Conservation (phyloP, 2,329 filamentous ascomycete species). For the Cladophialophora chaetospira region DNA sequence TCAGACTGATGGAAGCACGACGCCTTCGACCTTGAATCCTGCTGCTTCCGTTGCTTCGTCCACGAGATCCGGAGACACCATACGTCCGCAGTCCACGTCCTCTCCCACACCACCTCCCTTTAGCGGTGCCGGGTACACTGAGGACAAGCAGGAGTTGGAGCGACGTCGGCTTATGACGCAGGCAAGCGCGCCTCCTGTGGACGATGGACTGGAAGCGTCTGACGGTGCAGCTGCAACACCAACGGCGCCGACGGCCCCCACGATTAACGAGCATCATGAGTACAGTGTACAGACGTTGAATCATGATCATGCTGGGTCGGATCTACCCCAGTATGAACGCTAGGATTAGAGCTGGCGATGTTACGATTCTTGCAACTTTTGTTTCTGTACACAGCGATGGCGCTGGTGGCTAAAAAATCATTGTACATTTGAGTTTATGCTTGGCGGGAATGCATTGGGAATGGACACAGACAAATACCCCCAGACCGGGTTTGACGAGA, state of each 20-base stretch:
- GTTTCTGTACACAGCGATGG: constrained; percentile 25
- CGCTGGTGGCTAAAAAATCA: constrained; percentile 18
- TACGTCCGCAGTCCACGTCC: constrained; percentile 31
- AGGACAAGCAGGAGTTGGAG: constrained; percentile 82
- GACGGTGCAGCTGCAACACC: constrained; percentile 21
- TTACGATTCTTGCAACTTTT: constrained; percentile 7
- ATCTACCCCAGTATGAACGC: constrained; percentile 49
- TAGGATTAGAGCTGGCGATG: constrained; percentile 28
- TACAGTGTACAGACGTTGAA: constrained; percentile 46
- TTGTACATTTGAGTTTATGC: background rate
- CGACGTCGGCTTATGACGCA: constrained; percentile 64
- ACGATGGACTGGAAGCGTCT: constrained; percentile 29
- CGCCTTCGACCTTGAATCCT: constrained; percentile 26
- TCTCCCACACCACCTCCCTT: constrained; percentile 32
- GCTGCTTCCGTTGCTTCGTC: constrained; percentile 30
- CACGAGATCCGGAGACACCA: constrained; percentile 37
- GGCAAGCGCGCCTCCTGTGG: constrained; percentile 60
- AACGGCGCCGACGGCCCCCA: constrained; percentile 54
- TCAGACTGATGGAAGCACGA: constrained; percentile 36
- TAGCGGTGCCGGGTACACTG: constrained; percentile 49
- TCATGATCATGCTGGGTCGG: constrained; percentile 42
- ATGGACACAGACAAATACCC: background rate
- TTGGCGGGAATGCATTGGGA: background rate
- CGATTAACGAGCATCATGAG: constrained; percentile 59
- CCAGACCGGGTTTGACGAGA: background rate